phyloP scores from a whole-genome alignment of 192 early-diverging fungal species.

The Thoreauomyces humboldtii region DNA sequence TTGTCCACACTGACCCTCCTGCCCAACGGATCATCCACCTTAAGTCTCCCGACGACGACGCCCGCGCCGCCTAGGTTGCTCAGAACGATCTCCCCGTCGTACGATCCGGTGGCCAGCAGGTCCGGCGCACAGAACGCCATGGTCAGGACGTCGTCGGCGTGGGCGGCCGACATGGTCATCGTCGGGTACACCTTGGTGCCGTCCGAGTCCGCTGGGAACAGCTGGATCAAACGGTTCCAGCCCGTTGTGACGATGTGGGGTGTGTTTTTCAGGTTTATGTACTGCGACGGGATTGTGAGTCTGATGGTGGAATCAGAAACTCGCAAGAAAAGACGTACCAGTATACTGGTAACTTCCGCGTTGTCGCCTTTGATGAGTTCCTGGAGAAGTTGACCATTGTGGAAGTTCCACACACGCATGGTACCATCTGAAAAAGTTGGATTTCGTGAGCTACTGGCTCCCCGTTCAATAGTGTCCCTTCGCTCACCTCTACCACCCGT shows the following conservation, averaged over 20 bases:
- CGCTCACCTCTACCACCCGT: conserved; percentile 49
- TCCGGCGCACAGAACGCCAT: conserved; percentile 48
- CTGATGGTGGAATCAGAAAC: not conserved
- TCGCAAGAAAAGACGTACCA: conserved; percentile 13
- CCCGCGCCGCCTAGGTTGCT: conserved; percentile 40
- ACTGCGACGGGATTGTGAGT: conserved; percentile 24
- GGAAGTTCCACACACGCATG: conserved; percentile 58
- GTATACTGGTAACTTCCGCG: conserved; percentile 50
- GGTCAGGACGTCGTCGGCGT: conserved; percentile 50
- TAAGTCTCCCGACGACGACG: conserved; percentile 33
- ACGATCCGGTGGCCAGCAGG: conserved; percentile 42
- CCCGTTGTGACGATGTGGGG: conserved; percentile 50
- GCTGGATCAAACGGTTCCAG: conserved; percentile 48
- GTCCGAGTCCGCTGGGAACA: conserved; percentile 47
- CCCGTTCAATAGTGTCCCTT: not conserved
- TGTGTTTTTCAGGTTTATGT: conserved; percentile 43
- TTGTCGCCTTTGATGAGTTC: conserved; percentile 47
- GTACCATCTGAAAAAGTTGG: conserved; percentile 51
- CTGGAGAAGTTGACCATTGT: conserved; percentile 57
- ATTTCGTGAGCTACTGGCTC: no score
- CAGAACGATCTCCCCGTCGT: conserved; percentile 51
- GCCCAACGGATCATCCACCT: conserved; percentile 28
- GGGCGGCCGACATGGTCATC: conserved; percentile 27
- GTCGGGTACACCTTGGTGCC: conserved; percentile 29
- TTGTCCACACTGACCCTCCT: conserved; percentile 43